phyloP scores from a whole-genome alignment of 2,329 filamentous ascomycete genomes.

The Lojkania enalia region DNA sequence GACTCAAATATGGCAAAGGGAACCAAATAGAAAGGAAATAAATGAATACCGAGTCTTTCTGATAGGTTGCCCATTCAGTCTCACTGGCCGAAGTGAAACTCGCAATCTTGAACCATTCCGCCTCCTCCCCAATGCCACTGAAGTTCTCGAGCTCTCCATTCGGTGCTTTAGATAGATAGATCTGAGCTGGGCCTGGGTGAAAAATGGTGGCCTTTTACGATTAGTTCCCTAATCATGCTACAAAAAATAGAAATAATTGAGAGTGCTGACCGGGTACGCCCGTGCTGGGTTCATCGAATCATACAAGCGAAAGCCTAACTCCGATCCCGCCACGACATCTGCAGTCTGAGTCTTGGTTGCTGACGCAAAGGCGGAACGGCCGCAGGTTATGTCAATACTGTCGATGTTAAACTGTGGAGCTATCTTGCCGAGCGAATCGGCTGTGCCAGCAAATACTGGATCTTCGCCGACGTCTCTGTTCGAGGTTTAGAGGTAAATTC shows the following conservation, averaged over 20 bases:
- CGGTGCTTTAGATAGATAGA: constrained; percentile 6
- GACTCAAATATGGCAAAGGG: constrained; percentile 1
- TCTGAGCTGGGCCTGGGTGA: constrained; percentile 9
- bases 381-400: constrained; percentile 8
- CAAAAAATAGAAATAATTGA: no score
- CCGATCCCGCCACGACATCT: constrained; percentile 5
- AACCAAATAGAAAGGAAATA: no score
- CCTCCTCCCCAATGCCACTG: constrained; percentile 5
- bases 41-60: no score
- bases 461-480: no score
- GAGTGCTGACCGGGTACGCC: no score
- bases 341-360: constrained; percentile 9
- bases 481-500: no score
- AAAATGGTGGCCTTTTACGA: no score
- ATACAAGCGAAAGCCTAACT: constrained; percentile 6
- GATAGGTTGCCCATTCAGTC: constrained; percentile 3
- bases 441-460: no score
- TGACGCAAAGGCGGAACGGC: constrained; percentile 3
- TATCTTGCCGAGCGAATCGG: neutral
- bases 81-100: neutral
- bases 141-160: constrained; percentile 1
- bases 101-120: constrained; percentile 14
- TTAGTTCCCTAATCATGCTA: no score
- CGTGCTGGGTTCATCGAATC: no score
- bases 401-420: neutral